A percentile compares a stretch with the other conserved stretches of the same genome.
These are phyloP conservation scores for Strigomonas culicis DNA, from an alignment of 208 protist species.

Conservation along the genomic window DNA sequence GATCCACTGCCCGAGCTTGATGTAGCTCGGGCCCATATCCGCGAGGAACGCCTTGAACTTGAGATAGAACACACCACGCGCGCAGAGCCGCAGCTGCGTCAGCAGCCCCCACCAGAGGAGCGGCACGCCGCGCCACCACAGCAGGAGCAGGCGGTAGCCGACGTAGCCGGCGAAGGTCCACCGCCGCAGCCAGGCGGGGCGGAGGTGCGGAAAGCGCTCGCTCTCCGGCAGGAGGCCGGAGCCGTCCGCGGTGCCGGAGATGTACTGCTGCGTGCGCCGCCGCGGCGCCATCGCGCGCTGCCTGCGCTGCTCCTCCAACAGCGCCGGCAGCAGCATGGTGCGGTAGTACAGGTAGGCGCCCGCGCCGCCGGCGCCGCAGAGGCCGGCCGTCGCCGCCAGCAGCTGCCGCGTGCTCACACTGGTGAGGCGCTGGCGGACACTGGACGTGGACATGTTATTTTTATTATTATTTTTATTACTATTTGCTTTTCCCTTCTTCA, in stretches of 20 bases:
- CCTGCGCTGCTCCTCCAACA: background rate
- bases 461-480: slow-evolving; percentile 11
- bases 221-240: slow-evolving; percentile 28
- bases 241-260: slow-evolving; percentile 35
- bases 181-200: slow-evolving; percentile 21
- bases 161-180: slow-evolving; percentile 25
- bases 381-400: slow-evolving; percentile 17
- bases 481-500: background rate
- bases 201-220: slow-evolving; percentile 31
- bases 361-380: slow-evolving; percentile 22
- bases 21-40: slow-evolving; percentile 86
- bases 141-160: background rate
- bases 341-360: slow-evolving; percentile 49
- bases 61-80: slow-evolving; percentile 43
- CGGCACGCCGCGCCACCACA: slow-evolving; percentile 57
- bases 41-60: slow-evolving; percentile 52
- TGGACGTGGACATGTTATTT: slow-evolving; percentile 21
- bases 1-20: slow-evolving; percentile 94
- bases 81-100: slow-evolving; percentile 47
- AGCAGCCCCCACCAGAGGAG: slow-evolving; percentile 25
- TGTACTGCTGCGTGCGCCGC: slow-evolving; percentile 47
- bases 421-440: slow-evolving; percentile 32
- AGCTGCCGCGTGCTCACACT: slow-evolving; percentile 47
- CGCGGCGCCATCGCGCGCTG: slow-evolving; percentile 1
- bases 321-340: slow-evolving; percentile 30